phyloP scores from a whole-genome alignment of 495 filamentous ascomycete genomes.

The Xylaria telfairii region DNA sequence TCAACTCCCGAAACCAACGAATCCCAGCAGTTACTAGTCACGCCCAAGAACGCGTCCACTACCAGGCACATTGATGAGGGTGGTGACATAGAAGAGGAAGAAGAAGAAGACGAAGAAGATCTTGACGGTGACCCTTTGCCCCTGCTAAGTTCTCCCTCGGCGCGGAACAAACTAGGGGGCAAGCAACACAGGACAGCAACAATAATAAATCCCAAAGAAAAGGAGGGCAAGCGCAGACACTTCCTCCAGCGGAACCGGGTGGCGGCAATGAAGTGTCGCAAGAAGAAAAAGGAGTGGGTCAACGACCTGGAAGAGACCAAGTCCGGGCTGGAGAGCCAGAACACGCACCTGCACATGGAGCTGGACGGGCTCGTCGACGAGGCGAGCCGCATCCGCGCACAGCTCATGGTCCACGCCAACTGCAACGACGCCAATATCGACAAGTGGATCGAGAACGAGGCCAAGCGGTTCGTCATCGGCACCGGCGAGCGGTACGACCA shows the following conservation, averaged over 20 bases:
- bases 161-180: conserved; percentile 16
- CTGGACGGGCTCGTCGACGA: conserved; percentile 51
- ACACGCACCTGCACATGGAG: conserved; percentile 45
- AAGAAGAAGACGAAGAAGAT: conserved; percentile 2
- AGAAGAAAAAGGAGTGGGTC: conserved; percentile 83
- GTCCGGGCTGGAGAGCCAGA: conserved; percentile 44
- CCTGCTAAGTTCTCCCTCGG: background rate
- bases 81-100: background rate
- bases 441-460: conserved; percentile 53
- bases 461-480: conserved; percentile 47
- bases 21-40: conserved; percentile 30
- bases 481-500: conserved; percentile 41
- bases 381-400: conserved; percentile 60
- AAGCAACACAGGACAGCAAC: conserved; percentile 1
- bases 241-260: conserved; percentile 83
- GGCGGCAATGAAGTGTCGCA: conserved; percentile 84
- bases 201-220: conserved; percentile 21
- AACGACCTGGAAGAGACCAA: conserved; percentile 61
- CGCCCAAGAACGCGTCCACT: conserved; percentile 16
- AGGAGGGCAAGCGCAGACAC: conserved; percentile 45
- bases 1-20: conserved; percentile 29
- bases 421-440: conserved; percentile 62
- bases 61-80: conserved; percentile 6
- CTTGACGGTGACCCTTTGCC: conserved; percentile 2
- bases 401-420: conserved; percentile 63